Percentiles rank a stretch among this genome's conserved stretches.
Evolutionary conservation across 192 early-diverging fungal species (phyloP).

Genomic region (Powellomyces hirtus): DNA sequence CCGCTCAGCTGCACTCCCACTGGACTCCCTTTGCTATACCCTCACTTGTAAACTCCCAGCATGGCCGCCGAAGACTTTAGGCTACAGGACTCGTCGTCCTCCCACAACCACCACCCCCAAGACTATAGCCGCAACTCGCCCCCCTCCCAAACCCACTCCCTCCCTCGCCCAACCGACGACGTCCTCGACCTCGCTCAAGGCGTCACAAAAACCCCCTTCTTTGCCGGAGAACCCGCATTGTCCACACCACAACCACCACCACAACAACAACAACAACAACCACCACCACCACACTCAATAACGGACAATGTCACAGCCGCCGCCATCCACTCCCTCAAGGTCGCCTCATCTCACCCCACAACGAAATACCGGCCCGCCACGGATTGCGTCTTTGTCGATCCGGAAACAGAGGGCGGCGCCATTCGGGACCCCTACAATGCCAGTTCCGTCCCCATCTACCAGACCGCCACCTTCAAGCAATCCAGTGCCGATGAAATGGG

Average conservation of each 20-base stretch:
- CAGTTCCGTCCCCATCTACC: conserved; percentile 94
- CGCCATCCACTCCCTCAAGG: too few relatives aligned
- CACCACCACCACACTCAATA: too few relatives aligned
- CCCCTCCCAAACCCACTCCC: background rate
- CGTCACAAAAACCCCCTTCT: conserved; percentile 24
- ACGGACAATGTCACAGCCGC: too few relatives aligned
- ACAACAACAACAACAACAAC: background rate
- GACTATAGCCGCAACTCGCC: too few relatives aligned
- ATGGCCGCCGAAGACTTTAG: too few relatives aligned
- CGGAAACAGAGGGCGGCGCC: conserved; percentile 19
- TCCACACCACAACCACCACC: background rate
- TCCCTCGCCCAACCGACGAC: conserved; percentile 3
- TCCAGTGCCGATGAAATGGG: conserved; percentile 73
- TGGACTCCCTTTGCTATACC: too few relatives aligned
- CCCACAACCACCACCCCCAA: too few relatives aligned
- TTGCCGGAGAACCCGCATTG: conserved; percentile 7
- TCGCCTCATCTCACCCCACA: too few relatives aligned
- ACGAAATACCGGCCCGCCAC: conserved; percentile 31
- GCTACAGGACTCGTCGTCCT: too few relatives aligned
- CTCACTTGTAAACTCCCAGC: too few relatives aligned
- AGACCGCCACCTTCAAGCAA: conserved; percentile 97
- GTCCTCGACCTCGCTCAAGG: conserved; percentile 10
- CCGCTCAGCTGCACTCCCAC: too few relatives aligned
- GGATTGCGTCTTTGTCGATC: conserved; percentile 45
- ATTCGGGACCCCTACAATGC: conserved; percentile 81